phyloP scores from a whole-genome alignment of 805 yeast genomes.

The Scheffersomyces lignosus region DNA sequence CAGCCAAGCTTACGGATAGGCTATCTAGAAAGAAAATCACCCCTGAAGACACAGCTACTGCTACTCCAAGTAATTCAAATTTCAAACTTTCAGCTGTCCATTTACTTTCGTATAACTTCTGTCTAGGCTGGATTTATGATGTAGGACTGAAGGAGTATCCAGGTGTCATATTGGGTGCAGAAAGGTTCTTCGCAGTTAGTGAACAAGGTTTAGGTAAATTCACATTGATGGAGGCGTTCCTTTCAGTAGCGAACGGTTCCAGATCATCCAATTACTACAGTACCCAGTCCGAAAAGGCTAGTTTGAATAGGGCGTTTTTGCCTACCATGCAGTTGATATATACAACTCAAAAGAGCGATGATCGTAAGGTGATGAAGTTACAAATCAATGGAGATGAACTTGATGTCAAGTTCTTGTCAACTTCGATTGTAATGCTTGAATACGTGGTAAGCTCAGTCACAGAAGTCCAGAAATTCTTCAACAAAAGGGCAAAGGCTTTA shows the following conservation, averaged over 20 bases:
- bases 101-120: conserved; percentile 61
- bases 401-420: conserved; percentile 63
- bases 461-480: conserved; percentile 37
- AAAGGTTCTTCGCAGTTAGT: conserved; percentile 64
- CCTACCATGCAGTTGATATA: conserved; percentile 67
- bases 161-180: conserved; percentile 80
- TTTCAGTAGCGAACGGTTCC: conserved; percentile 69
- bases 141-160: conserved; percentile 46
- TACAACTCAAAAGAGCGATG: conserved; percentile 27
- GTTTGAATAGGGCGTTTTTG: conserved; percentile 62
- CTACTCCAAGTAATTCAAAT: neutral
- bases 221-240: conserved; percentile 64
- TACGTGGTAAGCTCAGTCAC: conserved; percentile 48
- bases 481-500: conserved; percentile 14
- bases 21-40: neutral
- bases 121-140: conserved; percentile 80
- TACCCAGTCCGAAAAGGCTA: conserved; percentile 43
- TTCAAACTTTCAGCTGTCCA: conserved; percentile 52
- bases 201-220: conserved; percentile 65
- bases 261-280: conserved; percentile 51
- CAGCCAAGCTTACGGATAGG: neutral
- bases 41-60: neutral
- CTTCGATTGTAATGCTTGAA: conserved; percentile 56
- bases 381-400: conserved; percentile 66
- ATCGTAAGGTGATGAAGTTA: conserved; percentile 42